Evolutionary conservation across 2,329 filamentous ascomycete genomes (phyloP).

Genomic region (Esteya vermicola): DNA sequence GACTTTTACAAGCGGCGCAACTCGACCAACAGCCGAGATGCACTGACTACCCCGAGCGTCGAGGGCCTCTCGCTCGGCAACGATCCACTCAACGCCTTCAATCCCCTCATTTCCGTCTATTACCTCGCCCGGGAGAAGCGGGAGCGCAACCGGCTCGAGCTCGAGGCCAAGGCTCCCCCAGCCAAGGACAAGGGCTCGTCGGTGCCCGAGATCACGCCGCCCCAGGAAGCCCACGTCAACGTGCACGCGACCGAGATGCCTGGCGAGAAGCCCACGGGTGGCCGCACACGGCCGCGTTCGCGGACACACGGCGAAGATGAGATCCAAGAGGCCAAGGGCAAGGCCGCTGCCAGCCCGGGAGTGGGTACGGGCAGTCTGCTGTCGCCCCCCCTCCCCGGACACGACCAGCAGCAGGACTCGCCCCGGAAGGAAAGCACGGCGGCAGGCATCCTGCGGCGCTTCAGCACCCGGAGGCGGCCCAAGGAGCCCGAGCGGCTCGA

Average conservation of each 20-base stretch:
- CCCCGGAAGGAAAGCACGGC: constrained; percentile 78
- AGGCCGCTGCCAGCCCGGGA: constrained; percentile 17
- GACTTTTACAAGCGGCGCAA: constrained; percentile 95
- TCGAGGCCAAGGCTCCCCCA: constrained; percentile 24
- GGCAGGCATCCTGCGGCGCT: constrained; percentile 68
- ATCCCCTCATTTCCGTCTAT: constrained; percentile 84
- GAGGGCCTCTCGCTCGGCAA: constrained; percentile 71
- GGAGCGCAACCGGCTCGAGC: constrained; percentile 51
- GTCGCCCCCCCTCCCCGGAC: constrained; percentile 24
- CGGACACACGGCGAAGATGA: constrained; percentile 94
- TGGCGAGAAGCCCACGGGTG: constrained; percentile 75
- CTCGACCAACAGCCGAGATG: constrained; percentile 79
- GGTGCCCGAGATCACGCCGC: constrained; percentile 63
- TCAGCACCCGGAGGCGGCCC: constrained; percentile 68
- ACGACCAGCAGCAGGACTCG: constrained; percentile 43
- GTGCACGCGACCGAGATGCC: constrained; percentile 72
- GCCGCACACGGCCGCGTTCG: constrained; percentile 68
- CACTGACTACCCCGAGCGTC: constrained; percentile 66
- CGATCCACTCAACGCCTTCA: constrained; percentile 87
- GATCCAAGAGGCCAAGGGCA: constrained; percentile 50
- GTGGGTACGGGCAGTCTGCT: constrained; percentile 28
- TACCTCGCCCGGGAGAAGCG: constrained; percentile 93
- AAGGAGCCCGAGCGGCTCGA: constrained; percentile 51
- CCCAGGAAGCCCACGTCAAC: constrained; percentile 83
- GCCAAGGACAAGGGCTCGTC: constrained; percentile 27